Base-by-base conservation (phyloP, 192 early-diverging fungal species). In the Geranomyces variabilis region DNA sequence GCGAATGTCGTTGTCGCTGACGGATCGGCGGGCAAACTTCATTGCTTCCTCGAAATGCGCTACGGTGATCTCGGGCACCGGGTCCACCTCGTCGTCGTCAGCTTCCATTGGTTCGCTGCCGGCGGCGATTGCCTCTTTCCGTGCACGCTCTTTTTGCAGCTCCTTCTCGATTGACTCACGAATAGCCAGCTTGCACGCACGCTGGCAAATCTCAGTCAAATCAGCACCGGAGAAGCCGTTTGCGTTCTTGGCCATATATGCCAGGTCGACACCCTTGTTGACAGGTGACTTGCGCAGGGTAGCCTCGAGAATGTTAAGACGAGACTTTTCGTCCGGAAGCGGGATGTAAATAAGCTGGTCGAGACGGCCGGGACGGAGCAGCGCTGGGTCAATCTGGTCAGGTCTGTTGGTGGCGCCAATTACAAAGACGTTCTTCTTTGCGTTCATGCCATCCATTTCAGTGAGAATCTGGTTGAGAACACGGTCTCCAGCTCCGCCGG, bases 361-460 rank as follows among this genome's bases (percentile, higher is more conserved):
- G 61, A 99, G 86, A 87, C 97, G 97, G 57, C 97, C 97, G 71
- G 97, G 97, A 81, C 97, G 93, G 70, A 99, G 83, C 67, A 99
- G 84, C 28, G 97, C 97, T 8, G 91, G 88, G 81, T 99, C 97
- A 49, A 99, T 98, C 84, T 96, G 95, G 80, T 99, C 97, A 12
- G 97, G 97, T 70, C 97, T 84, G 83, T 99, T 99, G 64, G 97
- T 99, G 28, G 97, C 97, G 65, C 96, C 97, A 83, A 99, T 99
- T 58, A 99, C 94, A 81, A 99, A 99, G 41, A 99, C 96, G 77
- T 97, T 95, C 88, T 98, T 98, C 86, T 97, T 97, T 66, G 94
- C 94, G 75, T 96, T 96, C 97, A 99, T 99, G 74, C 97, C 97
- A 73, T 99, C 97, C 95, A 99, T 98, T 81, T 98, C 97, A 14